Base-by-base conservation (phyloP, 176 grass and related monocot species). In the Phoenix dactylifera region DNA sequence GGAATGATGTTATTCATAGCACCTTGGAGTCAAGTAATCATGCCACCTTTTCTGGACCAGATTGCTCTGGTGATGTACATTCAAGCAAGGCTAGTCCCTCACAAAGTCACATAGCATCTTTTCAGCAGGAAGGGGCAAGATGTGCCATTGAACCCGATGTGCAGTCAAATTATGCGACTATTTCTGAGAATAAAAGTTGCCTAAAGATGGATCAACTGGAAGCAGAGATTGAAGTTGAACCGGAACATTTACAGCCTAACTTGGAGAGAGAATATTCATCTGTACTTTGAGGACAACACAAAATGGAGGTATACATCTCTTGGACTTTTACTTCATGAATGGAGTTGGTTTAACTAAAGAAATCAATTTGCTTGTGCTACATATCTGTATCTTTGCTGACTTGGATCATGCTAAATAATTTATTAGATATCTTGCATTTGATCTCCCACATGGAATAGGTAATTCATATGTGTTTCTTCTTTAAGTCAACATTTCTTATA, bases 231-330 rank as follows among this genome's bases (percentile, higher is more conserved):
- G 26, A 2, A 16, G 30, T 55, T 1, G 65, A 67, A 32, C 25
- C 55, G 10, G 65, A 55, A 32, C 65, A 32, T 24, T n/a, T 67
- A 26, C 65, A 67, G 18, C 51, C 55, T n/a, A 67, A 25, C 51
- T 67, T 67, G 52, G 65, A 55, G 6, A 9, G 15, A 16, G 17
- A 67, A 4, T 25, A 55, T 30, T 55, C 50, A 20, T 14, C 16
- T 7, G 24, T n/a, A 5, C 52, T 54, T 51, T 15, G 17, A 7
- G 65, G 15, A 32, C 52, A 29, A 55, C 51, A 54, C 18, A 55
- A 25, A 66, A 2, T 54, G 24, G 64, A 55, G 65, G 65, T 67
- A 44, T 55, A 15, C 24, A 44, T 44, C 35, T 44, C 16, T 54
- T 12, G 5, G 16, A 22, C 14, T 1, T 17, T 18, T 32, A 55